Evolutionary conservation across 164 flowering plant genomes (phyloP), one percentile per base, ranked within the genome.

Genomic region (Berberis vulgaris): DNA sequence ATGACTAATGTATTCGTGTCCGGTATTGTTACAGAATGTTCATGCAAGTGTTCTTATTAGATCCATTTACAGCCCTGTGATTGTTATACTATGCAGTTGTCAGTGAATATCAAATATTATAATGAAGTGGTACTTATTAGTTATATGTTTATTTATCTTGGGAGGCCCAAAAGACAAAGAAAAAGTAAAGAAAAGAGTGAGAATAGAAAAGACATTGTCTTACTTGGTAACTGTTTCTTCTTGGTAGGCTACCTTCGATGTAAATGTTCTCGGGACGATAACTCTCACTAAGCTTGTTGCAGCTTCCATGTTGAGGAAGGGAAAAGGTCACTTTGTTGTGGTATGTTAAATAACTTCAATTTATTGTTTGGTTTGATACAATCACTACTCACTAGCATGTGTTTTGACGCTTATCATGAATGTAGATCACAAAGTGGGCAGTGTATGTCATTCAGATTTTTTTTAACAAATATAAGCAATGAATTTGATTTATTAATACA

Each of bases 301-400:
- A 44, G 92, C 96, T 71, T 77, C 59, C 67, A 93, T 93, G 97
- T 77, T 93, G 80, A 83, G 56, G 75, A 84, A 88, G 66, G 89
- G 95, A 40, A 75, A 76, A 57, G 98, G 98, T 61, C 97, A 93
- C 66, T 88, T 93, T 81, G 89, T 93, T 73, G 98, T 93, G 96
- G 98, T 93, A 88, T 58, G 87, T 78, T 52, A 13, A 57, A 40
- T 12, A 41, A 46, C 38, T 56, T 55, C 60, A 42, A 8, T 7
- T 44, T 66, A 41, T 67, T 45, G 11, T 59, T 39, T 43, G 49
- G 6, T 42, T 5, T 42, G 10, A n/a, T n/a, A 7, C 3, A 3
- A 46, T 46, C 49, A 46, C 5, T 46, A 4, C 5, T 46, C 7
- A 46, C 8, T 46, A 46, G 8, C 5, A 46, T 8, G 8, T 46